Evolutionary conservation across 1,139 yeast genomes (phyloP).

Genomic region (Taphrina communis): DNA sequence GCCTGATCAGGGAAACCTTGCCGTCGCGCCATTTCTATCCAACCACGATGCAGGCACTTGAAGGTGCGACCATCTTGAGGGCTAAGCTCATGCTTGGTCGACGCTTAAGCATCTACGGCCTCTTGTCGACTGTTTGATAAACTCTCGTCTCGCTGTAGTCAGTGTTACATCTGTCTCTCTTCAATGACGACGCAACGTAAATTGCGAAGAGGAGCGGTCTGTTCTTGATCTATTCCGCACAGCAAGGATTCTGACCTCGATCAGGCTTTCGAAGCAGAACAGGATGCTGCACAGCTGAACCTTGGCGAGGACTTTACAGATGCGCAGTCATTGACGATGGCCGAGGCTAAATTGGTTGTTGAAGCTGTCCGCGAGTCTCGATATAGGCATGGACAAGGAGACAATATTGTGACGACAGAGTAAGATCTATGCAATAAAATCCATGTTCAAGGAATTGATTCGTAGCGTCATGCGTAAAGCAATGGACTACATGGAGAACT

Average conservation of each 20-base stretch:
- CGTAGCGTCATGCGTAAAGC: slow-evolving; percentile 82
- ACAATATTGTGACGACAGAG: slow-evolving; percentile 45
- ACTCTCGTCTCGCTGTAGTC: no score
- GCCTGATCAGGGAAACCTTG: no score
- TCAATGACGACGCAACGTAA: not conserved
- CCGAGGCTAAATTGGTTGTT: slow-evolving; percentile 44
- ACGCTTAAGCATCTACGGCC: no score
- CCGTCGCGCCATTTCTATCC: no score
- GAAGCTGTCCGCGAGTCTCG: slow-evolving; percentile 43
- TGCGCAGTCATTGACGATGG: slow-evolving; percentile 43
- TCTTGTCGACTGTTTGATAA: no score
- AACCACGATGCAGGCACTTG: no score
- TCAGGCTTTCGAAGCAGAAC: slow-evolving; percentile 40
- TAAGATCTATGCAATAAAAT: not conserved
- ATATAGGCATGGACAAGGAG: slow-evolving; percentile 37
- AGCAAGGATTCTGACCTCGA: not conserved
- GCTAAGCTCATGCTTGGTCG: no score
- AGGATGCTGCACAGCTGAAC: slow-evolving; percentile 43
- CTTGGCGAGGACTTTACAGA: slow-evolving; percentile 44
- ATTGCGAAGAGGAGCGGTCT: slow-evolving; percentile 26
- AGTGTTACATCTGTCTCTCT: not conserved
- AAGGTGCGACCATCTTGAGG: no score
- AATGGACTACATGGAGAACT: slow-evolving; percentile 80
- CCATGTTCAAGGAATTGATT: not conserved
- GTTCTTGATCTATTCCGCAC: not conserved